A percentile compares a stretch with the other conserved stretches of the same genome.
phyloP scores from a whole-genome alignment of 2,329 filamentous ascomycete species.

The Didymella arachidicola region DNA sequence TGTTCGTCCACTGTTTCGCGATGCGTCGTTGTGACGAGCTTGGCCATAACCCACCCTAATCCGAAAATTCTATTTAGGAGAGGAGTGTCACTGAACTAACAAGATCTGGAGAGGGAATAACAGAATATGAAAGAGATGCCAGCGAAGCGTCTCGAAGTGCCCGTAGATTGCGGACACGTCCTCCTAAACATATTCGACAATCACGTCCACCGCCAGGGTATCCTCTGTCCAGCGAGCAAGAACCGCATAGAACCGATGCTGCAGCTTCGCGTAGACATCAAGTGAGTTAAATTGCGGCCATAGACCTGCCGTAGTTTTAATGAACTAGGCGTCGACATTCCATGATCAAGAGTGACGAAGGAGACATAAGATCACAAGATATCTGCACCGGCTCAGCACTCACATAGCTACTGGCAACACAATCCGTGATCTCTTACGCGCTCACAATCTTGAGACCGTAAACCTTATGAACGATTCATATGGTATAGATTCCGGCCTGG shows the following conservation, averaged over 20 bases:
- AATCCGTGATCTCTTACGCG: neutral
- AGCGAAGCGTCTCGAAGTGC: neutral
- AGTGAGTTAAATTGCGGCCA: neutral
- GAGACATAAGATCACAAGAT: neutral
- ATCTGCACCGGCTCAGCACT: neutral
- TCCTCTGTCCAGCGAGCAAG: neutral
- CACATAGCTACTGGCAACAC: neutral
- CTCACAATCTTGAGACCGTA: neutral
- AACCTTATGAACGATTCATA: neutral
- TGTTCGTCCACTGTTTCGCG: neutral
- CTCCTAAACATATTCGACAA: neutral
- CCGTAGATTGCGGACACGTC: neutral
- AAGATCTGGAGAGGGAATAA: neutral
- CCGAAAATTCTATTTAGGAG: neutral
- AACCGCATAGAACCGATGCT: neutral
- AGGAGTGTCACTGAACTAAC: neutral
- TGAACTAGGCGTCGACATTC: neutral
- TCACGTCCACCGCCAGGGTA: neutral
- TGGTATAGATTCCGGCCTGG: neutral
- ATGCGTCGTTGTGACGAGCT: neutral
- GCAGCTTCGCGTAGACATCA: neutral
- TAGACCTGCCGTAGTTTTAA: neutral
- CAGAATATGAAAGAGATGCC: neutral
- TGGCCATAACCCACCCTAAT: neutral
- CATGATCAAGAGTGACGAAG: neutral